These are phyloP conservation scores for Zygotorulaspora florentina DNA, from an alignment of 805 yeast genomes.

Conservation along the genomic window DNA sequence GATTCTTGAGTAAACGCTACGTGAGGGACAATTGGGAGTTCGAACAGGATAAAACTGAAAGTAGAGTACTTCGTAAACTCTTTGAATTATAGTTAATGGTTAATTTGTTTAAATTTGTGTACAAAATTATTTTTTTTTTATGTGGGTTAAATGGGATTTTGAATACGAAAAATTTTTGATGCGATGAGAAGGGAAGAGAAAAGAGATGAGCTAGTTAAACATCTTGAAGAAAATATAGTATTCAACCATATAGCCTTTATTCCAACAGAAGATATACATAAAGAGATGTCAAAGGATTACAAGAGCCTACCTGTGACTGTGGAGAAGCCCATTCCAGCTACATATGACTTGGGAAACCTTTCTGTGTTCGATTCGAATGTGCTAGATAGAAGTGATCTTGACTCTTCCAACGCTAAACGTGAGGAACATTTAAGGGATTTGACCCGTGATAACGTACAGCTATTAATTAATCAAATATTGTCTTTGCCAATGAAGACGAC, in stretches of 20 bases:
- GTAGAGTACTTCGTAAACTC: slow-evolving; percentile 25
- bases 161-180: slow-evolving; percentile 7
- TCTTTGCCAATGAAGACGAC: slow-evolving; percentile 87
- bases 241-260: background rate
- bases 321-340: slow-evolving; percentile 84
- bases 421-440: slow-evolving; percentile 60
- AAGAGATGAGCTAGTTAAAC: slow-evolving; percentile 7
- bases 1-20: slow-evolving; percentile 29
- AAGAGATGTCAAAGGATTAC: slow-evolving; percentile 25
- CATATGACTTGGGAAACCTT: slow-evolving; percentile 84
- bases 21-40: slow-evolving; percentile 31
- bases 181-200: slow-evolving; percentile 12
- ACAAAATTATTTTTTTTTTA: slow-evolving; percentile 1
- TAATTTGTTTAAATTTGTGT: background rate
- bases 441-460: slow-evolving; percentile 90
- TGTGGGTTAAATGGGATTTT: background rate
- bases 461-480: slow-evolving; percentile 82
- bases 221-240: background rate
- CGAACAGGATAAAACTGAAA: slow-evolving; percentile 20
- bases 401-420: slow-evolving; percentile 47
- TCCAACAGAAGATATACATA: background rate
- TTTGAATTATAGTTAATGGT: slow-evolving; percentile 18
- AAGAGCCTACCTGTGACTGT: slow-evolving; percentile 65
- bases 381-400: slow-evolving; percentile 57
- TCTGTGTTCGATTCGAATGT: slow-evolving; percentile 90